A percentile compares a stretch with the other conserved stretches of the same genome.
Conservation (phyloP, 208 protist species). For the Leishmania guyanensis region DNA sequence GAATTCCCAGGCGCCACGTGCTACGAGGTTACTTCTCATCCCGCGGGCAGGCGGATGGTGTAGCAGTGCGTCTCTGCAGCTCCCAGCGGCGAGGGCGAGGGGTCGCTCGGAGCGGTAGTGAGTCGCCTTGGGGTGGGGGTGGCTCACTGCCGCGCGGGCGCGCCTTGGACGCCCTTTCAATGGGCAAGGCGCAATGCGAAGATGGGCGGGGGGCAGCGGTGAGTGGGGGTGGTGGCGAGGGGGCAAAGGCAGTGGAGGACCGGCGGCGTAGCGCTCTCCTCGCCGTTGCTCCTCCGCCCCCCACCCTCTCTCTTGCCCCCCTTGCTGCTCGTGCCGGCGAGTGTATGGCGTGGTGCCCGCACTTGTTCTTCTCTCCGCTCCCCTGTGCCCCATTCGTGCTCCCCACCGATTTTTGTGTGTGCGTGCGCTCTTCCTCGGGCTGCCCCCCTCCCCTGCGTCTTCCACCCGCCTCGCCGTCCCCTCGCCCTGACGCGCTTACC, state of each 20-base stretch:
- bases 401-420: neutral
- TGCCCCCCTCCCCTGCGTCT: neutral
- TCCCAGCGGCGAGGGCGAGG: neutral
- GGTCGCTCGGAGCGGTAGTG: neutral
- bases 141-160: neutral
- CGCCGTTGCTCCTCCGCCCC: neutral
- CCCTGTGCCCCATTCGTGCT: neutral
- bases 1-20: slow-evolving; percentile 64
- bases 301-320: neutral
- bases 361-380: neutral
- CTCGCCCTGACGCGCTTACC: neutral
- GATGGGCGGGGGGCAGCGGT: neutral
- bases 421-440: neutral
- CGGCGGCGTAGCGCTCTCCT: neutral
- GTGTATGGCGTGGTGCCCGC: neutral
- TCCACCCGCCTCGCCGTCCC: neutral
- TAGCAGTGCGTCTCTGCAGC: neutral
- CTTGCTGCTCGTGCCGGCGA: neutral
- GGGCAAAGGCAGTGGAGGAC: neutral
- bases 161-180: neutral
- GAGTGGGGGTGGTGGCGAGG: neutral
- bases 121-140: neutral
- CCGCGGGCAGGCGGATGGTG: slow-evolving; percentile 35
- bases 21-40: slow-evolving; percentile 32
- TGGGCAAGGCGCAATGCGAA: neutral